A percentile compares a stretch with the other conserved stretches of the same genome.
Evolutionary conservation across 148 eudicot genomes (phyloP).

Genomic region (Mesembryanthemum crystallinum): DNA sequence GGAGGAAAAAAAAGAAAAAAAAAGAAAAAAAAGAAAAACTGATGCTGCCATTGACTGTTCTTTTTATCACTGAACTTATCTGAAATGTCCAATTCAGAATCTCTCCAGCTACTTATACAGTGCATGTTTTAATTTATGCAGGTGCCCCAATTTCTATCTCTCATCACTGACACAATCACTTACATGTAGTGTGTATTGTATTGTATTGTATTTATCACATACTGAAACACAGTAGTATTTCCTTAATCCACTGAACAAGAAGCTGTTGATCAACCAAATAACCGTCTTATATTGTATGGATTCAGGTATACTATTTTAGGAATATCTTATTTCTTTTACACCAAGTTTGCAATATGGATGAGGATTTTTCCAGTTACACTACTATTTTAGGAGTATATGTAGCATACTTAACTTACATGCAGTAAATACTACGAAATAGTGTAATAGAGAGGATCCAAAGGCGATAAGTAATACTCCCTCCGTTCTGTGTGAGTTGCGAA

Average conservation of each 20-base stretch:
- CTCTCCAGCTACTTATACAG: conserved; percentile 23
- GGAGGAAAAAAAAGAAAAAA: not conserved
- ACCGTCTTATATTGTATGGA: too few species aligned
- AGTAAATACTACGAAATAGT: not conserved
- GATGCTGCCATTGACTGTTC: conserved; percentile 15
- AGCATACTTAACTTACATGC: too few species aligned
- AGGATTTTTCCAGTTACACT: too few species aligned
- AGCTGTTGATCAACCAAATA: too few species aligned
- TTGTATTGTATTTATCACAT: not conserved
- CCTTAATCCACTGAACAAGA: too few species aligned
- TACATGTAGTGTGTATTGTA: not conserved
- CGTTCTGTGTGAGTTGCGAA: too few species aligned
- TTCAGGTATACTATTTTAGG: too few species aligned
- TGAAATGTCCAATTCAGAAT: conserved; percentile 68
- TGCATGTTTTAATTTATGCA: conserved; percentile 23
- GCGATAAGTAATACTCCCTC: too few species aligned
- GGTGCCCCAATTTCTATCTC: not conserved
- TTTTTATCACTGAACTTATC: conserved; percentile 34
- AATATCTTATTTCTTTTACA: too few species aligned
- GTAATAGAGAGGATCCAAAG: not conserved
- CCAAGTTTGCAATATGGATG: too few species aligned
- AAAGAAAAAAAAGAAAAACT: not conserved
- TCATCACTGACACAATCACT: conserved; percentile 16
- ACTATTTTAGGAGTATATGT: too few species aligned
- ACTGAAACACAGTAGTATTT: not conserved